These are phyloP conservation scores for Pichia heedii DNA, from an alignment of 805 yeast species.

Conservation along the genomic window DNA sequence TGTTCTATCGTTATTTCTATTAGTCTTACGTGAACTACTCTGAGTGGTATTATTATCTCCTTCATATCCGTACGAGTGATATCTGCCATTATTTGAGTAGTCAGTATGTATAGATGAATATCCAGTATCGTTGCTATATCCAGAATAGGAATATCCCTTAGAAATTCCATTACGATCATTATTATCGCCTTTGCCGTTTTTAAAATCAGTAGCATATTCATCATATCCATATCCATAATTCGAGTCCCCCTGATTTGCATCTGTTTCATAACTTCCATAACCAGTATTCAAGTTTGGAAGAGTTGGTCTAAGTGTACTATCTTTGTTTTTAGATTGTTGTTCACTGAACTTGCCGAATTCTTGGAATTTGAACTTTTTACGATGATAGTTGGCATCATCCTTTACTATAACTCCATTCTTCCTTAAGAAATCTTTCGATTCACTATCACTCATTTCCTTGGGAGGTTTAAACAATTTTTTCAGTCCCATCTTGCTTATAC, in stretches of 20 bases:
- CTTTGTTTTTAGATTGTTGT: slow-evolving; percentile 22
- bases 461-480: slow-evolving; percentile 43
- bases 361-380: slow-evolving; percentile 34
- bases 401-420: slow-evolving; percentile 34
- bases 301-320: slow-evolving; percentile 16
- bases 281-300: slow-evolving; percentile 8
- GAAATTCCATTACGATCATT: not conserved
- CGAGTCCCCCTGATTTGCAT: slow-evolving; percentile 13
- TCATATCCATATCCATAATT: slow-evolving; percentile 18
- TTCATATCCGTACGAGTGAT: not conserved
- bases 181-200: not conserved
- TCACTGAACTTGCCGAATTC: slow-evolving; percentile 41
- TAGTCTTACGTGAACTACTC: too few species aligned
- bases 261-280: slow-evolving; percentile 7
- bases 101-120: not conserved
- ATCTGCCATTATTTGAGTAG: not conserved
- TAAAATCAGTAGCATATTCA: slow-evolving; percentile 10
- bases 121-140: not conserved
- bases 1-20: not conserved
- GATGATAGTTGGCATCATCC: slow-evolving; percentile 19
- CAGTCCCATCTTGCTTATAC: slow-evolving; percentile 33
- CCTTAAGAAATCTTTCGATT: slow-evolving; percentile 33
- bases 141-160: not conserved
- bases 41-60: not conserved
- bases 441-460: slow-evolving; percentile 35